phyloP scores from a whole-genome alignment of 106 monocot species.

The Amphibolis antarctica region DNA sequence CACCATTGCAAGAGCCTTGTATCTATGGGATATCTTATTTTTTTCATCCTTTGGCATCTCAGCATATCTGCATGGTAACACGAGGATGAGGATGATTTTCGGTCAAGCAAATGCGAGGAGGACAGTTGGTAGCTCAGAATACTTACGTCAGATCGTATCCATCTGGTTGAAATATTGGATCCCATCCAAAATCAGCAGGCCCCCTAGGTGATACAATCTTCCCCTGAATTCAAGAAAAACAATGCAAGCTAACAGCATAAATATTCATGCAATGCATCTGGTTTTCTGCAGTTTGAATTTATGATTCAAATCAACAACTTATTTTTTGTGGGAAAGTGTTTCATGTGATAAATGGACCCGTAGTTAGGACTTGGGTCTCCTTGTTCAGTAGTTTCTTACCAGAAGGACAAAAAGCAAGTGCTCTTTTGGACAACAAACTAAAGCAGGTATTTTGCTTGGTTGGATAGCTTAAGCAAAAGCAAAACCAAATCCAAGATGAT shows the following conservation, averaged over 20 bases:
- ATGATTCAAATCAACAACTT: too few relatives aligned
- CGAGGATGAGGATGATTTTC: neutral
- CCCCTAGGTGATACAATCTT: slow-evolving; percentile 81
- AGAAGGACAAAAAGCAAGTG: too few relatives aligned
- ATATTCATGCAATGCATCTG: too few relatives aligned
- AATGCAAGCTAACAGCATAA: neutral
- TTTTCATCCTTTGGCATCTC: slow-evolving; percentile 96
- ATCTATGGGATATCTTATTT: slow-evolving; percentile 90
- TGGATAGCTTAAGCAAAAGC: too few relatives aligned
- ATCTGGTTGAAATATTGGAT: slow-evolving; percentile 88
- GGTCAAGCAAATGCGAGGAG: neutral
- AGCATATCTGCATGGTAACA: slow-evolving; percentile 45
- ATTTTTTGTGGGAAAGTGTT: too few relatives aligned
- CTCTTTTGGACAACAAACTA: too few relatives aligned
- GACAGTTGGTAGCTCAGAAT: neutral
- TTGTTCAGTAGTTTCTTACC: too few relatives aligned
- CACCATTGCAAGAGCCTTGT: slow-evolving; percentile 67
- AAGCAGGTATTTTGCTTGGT: too few relatives aligned
- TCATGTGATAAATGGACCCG: too few relatives aligned
- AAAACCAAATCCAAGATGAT: too few relatives aligned
- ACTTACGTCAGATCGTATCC: slow-evolving; percentile 75
- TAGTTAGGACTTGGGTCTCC: too few relatives aligned
- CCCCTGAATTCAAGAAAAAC: slow-evolving; percentile 34
- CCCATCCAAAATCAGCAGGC: slow-evolving; percentile 90
- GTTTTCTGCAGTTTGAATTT: too few relatives aligned